Conservation (phyloP, 1,139 yeast genomes). For the Scheffersomyces illinoinensis region DNA sequence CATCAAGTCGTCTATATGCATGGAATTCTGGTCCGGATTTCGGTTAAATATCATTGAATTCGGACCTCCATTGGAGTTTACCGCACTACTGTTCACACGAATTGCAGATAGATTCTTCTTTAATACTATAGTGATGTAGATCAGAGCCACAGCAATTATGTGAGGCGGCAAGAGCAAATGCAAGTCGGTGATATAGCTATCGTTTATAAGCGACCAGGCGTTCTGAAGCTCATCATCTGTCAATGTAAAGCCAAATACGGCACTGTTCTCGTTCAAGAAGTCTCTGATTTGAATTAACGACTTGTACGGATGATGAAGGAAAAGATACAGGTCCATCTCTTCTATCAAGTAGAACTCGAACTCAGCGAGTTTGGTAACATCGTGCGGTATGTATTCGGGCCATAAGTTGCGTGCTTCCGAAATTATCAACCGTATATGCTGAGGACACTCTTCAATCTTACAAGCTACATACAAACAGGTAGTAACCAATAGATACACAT, state of each 20-base stretch:
- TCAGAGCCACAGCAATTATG: slow-evolving; percentile 80
- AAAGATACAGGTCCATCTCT: slow-evolving; percentile 77
- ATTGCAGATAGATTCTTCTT: slow-evolving; percentile 37
- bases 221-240: slow-evolving; percentile 77
- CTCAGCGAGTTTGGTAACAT: slow-evolving; percentile 90
- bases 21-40: slow-evolving; percentile 8
- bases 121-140: slow-evolving; percentile 69
- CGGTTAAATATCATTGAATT: slow-evolving; percentile 1
- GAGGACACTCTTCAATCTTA: slow-evolving; percentile 94
- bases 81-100: slow-evolving; percentile 13
- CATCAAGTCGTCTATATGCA: slow-evolving; percentile 46
- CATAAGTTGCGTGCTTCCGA: slow-evolving; percentile 86
- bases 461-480: slow-evolving; percentile 88
- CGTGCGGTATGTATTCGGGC: slow-evolving; percentile 95
- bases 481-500: slow-evolving; percentile 76
- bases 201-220: slow-evolving; percentile 88
- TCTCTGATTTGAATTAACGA: slow-evolving; percentile 64
- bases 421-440: slow-evolving; percentile 80
- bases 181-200: slow-evolving; percentile 84
- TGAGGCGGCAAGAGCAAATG: slow-evolving; percentile 87
- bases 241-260: slow-evolving; percentile 37
- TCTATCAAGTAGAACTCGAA: slow-evolving; percentile 92
- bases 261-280: slow-evolving; percentile 32
- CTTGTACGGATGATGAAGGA: slow-evolving; percentile 87
- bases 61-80: slow-evolving; percentile 1